Evolutionary conservation across 139 green algal species (phyloP).

Genomic region (Haematococcus sp.): DNA sequence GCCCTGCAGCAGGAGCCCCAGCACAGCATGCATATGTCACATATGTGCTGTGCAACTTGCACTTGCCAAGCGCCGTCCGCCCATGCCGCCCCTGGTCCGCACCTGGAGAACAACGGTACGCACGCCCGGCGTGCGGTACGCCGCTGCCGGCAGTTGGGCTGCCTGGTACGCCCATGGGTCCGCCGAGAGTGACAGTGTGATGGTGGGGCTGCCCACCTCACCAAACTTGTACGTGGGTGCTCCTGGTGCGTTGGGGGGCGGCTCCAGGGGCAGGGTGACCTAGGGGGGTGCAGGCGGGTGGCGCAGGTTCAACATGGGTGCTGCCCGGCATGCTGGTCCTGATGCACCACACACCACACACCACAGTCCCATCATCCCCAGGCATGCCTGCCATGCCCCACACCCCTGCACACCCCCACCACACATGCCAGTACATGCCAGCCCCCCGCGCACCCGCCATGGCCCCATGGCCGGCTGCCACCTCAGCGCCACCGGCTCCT

Average conservation of each 20-base stretch:
- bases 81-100: neutral
- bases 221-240: too few relatives aligned
- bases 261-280: conserved; percentile 35
- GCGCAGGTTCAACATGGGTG: too few relatives aligned
- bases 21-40: too few relatives aligned
- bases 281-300: neutral
- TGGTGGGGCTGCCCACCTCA: neutral
- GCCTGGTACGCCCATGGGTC: conserved; percentile 35
- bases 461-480: conserved; percentile 25
- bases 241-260: neutral
- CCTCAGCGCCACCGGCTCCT: conserved; percentile 19
- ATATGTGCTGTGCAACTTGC: too few relatives aligned
- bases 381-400: too few relatives aligned
- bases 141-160: neutral
- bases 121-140: conserved; percentile 10
- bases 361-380: too few relatives aligned
- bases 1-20: too few relatives aligned
- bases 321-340: too few relatives aligned
- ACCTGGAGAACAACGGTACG: conserved; percentile 45
- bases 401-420: neutral
- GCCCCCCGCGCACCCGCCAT: conserved; percentile 7
- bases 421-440: neutral
- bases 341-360: too few relatives aligned
- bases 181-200: conserved; percentile 28
- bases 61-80: too few relatives aligned